These are phyloP conservation scores for Gnaphalium uliginosum DNA, from an alignment of 129 eudicot species.

Conservation along the genomic window DNA sequence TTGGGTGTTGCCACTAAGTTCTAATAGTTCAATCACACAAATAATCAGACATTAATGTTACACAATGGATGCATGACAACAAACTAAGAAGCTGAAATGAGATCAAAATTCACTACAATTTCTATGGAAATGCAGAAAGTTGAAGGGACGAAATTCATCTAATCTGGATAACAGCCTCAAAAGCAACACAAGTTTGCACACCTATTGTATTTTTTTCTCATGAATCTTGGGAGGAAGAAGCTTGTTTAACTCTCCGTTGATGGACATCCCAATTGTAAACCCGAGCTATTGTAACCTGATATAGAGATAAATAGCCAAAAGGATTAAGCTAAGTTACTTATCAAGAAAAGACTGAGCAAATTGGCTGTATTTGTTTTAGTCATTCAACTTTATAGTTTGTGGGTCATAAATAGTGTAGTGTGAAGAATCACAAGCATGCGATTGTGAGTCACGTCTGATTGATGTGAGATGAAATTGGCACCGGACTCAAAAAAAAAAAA, in stretches of 20 bases:
- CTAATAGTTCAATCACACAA: slow-evolving; percentile 10
- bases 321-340: not conserved
- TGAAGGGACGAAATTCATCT: slow-evolving; percentile 1
- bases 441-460: not conserved
- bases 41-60: slow-evolving; percentile 27
- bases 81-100: slow-evolving; percentile 32
- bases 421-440: not conserved
- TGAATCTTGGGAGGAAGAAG: slow-evolving; percentile 54
- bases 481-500: not conserved
- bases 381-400: not conserved
- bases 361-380: not conserved
- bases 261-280: slow-evolving; percentile 98
- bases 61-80: slow-evolving; percentile 23
- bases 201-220: slow-evolving; percentile 34
- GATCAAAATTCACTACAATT: slow-evolving; percentile 21
- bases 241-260: slow-evolving; percentile 69
- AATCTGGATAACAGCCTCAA: slow-evolving; percentile 24
- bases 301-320: slow-evolving; percentile 17
- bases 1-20: not conserved
- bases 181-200: slow-evolving; percentile 24
- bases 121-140: slow-evolving; percentile 14
- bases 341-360: not conserved
- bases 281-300: slow-evolving; percentile 95
- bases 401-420: not conserved
- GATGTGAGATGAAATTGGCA: slow-evolving; percentile 2